These are phyloP conservation scores for Logfia minima DNA, from an alignment of 129 eudicot genomes.

Conservation along the genomic window DNA sequence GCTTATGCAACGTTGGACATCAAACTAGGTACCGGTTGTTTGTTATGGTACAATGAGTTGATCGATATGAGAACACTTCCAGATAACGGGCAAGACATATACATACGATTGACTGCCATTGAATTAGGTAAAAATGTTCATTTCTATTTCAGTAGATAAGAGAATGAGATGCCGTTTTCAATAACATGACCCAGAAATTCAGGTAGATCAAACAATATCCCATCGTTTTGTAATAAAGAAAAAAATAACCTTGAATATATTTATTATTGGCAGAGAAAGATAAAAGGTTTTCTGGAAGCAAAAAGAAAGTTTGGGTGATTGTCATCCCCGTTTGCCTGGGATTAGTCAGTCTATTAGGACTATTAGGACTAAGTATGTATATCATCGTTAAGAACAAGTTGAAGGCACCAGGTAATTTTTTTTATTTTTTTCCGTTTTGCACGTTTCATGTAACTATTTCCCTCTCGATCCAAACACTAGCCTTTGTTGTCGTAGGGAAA, in stretches of 20 bases:
- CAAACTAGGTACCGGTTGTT: slow-evolving; percentile 31
- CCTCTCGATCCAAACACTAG: too few relatives aligned
- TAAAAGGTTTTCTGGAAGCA: not conserved
- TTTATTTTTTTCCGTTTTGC: not conserved
- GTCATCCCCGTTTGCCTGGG: not conserved
- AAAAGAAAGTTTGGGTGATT: not conserved
- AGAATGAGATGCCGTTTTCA: not conserved
- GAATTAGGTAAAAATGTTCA: slow-evolving; percentile 14
- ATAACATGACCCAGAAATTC: not conserved
- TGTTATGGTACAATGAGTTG: slow-evolving; percentile 32
- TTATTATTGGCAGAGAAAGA: slow-evolving; percentile 4
- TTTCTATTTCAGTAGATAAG: not conserved
- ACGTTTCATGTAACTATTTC: not conserved
- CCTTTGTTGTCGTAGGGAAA: too few relatives aligned
- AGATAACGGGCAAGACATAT: slow-evolving; percentile 27
- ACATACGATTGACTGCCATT: slow-evolving; percentile 20
- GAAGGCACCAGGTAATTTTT: slow-evolving; percentile 13
- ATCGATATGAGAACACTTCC: slow-evolving; percentile 26
- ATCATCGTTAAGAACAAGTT: slow-evolving; percentile 3
- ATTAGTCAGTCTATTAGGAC: not conserved
- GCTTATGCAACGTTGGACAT: slow-evolving; percentile 37
- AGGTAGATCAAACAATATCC: not conserved
- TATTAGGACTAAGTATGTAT: slow-evolving; percentile 8
- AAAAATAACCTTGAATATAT: not conserved
- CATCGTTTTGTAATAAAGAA: not conserved